Conservation (phyloP, 1,284 basidiomycete species). For the Cryptococcus amylolentus region DNA sequence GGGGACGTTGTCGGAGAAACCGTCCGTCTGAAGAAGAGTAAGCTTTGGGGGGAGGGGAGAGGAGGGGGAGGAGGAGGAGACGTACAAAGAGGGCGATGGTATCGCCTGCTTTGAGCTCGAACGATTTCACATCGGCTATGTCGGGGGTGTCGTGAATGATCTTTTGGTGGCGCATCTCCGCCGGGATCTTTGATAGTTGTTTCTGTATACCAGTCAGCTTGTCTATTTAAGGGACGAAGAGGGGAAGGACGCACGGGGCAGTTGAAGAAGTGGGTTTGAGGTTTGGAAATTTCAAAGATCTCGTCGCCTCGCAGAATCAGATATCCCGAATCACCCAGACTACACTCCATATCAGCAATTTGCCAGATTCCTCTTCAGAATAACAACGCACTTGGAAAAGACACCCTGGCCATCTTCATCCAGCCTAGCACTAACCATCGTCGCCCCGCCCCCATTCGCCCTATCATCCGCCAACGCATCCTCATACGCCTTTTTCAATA, state of each 20-base stretch:
- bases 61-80: background rate
- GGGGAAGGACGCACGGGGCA: constrained; percentile 39
- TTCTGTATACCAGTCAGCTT: constrained; percentile 23
- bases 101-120: constrained; percentile 45
- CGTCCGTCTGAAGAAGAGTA: constrained; percentile 51
- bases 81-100: constrained; percentile 47
- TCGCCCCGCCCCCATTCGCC: constrained; percentile 52
- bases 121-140: constrained; percentile 35
- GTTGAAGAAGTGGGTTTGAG: constrained; percentile 52
- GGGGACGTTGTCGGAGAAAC: constrained; percentile 56
- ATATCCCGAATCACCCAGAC: constrained; percentile 50
- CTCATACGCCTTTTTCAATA: constrained; percentile 52
- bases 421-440: constrained; percentile 47
- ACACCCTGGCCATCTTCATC: constrained; percentile 48
- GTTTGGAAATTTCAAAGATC: constrained; percentile 31
- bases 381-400: constrained; percentile 51
- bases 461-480: constrained; percentile 49
- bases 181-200: constrained; percentile 35
- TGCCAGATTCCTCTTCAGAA: background rate
- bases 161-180: constrained; percentile 15
- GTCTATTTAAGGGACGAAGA: background rate
- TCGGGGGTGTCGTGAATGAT: constrained; percentile 35
- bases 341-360: constrained; percentile 6
- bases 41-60: background rate
- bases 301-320: constrained; percentile 43